These are phyloP conservation scores for Candolleomyces aberdarensis DNA, from an alignment of 768 basidiomycete genomes.

Conservation along the genomic window DNA sequence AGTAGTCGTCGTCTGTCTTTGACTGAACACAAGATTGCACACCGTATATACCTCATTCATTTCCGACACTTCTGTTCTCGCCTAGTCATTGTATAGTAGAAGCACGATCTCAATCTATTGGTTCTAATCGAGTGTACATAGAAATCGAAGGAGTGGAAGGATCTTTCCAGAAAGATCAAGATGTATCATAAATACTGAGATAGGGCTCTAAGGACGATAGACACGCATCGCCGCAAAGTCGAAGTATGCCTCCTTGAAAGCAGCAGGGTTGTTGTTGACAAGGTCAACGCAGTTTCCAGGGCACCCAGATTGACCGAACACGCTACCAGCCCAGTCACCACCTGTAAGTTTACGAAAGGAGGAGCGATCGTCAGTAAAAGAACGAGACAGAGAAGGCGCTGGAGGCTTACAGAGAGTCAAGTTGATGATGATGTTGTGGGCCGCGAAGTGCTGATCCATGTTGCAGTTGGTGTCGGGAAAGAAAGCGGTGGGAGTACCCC, in stretches of 20 bases:
- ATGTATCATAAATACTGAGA: too few species aligned
- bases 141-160: too few species aligned
- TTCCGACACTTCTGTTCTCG: too few species aligned
- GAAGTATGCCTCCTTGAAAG: slow-evolving; percentile 65
- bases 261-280: slow-evolving; percentile 59
- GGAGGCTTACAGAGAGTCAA: slow-evolving; percentile 32
- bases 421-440: slow-evolving; percentile 65
- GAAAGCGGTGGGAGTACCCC: slow-evolving; percentile 56
- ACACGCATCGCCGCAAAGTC: slow-evolving; percentile 55
- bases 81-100: too few species aligned
- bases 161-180: too few species aligned
- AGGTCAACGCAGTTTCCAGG: slow-evolving; percentile 25
- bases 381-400: neutral
- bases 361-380: slow-evolving; percentile 4
- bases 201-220: slow-evolving; percentile 14
- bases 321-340: slow-evolving; percentile 14
- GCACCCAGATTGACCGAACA: slow-evolving; percentile 5
- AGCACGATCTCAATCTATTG: too few species aligned
- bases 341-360: neutral
- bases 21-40: neutral
- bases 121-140: too few species aligned
- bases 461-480: slow-evolving; percentile 63
- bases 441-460: slow-evolving; percentile 49
- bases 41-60: too few species aligned
- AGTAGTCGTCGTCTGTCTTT: neutral